Evolutionary conservation across 1,139 yeast species (phyloP), one percentile per base, ranked within the genome.

Genomic region (Saccharomyces hybrid): DNA sequence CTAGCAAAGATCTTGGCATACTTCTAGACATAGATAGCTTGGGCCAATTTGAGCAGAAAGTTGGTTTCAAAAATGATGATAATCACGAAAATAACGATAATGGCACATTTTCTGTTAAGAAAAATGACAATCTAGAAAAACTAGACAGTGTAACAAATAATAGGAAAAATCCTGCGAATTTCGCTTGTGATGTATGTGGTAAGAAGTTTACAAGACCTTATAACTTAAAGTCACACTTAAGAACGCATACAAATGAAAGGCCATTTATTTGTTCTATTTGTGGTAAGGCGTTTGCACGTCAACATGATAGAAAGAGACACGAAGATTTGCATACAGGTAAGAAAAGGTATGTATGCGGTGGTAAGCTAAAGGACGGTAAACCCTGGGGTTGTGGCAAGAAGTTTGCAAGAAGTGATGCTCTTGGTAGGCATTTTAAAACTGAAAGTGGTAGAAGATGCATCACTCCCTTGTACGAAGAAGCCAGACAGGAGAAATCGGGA

Each of bases 351-450:
- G 89, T 85, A 60, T 93, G 99, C 71, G 78, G 79, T 58, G 98
- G 98, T 0, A 70, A 74, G 8, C 73, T 88, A 56, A 79, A 80
- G 55, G 84, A 72, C 47, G 72, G 69, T 11, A 70, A 78, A 1
- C 72, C 75, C 3, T 93, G 96, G 87, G 99, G 99, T 0, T 93
- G 99, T 73, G 95, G 95, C 2, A 82, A 93, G 63, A 81, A 85
- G 64, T 93, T 93, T 75, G 98, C 98, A 2, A 75, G 99, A 52
- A 95, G 98, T 6, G 99, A 93, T 74, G 99, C 98, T 0, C 73
- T 93, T 54, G 84, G 97, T 26, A 76, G 99, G 61, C 99, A 93
- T 73, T 90, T 93, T 72, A 86, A 91, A 65, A 90, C 98, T 0
- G 98, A 90, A 65, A 88, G 91, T 34, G 99, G 99, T 9, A 82